Evolutionary conservation across 495 filamentous ascomycete genomes (phyloP), one percentile per base, ranked within the genome.

Genomic region (Podospora tetraspora): DNA sequence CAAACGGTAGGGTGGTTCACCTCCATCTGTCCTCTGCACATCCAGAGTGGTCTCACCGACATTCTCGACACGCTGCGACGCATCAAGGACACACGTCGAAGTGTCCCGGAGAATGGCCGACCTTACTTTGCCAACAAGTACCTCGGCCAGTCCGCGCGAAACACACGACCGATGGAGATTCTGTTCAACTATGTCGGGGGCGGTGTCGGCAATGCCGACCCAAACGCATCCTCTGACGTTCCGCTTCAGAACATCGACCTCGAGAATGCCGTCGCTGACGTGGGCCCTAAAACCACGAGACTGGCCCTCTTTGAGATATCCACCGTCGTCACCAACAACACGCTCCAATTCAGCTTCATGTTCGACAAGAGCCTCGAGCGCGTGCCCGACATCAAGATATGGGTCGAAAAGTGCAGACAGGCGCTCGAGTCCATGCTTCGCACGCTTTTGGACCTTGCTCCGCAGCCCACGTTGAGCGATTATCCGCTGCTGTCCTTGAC

Each of bases 1-100:
- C 79, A 81, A 27, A 88, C 86, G 11, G 81, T 88, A 9, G 87
- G 87, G 9, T 89, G 87, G 87, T 89, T 89, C 70, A 89, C 86
- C 1, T 83, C 84, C 2, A 73, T 88, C 29, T 81, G 82, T 61
- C 86, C 87, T 0, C 76, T 89, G 21, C 63, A 56, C 19, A 24
- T 73, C n/a, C 69, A 64, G 13, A 65, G 66, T 13, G 37, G 13
- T 6, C 23, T 43, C 27, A 77, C 27, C 29, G 62, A 74, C 37
- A 61, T 64, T 8, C 34, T 74, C 32, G 70, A 72, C 29, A 67
- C 67, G 22, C 32, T 75, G 21, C 62, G 71, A 19, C 63, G 64
- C 12, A 68, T 68, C 24, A 77, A 77, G 61, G 75, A 77, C 34
- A 66, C 56, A 2, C 62, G 73, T 24, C 69, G 73, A 34, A 72